These are phyloP conservation scores for Juglanconis sp. DNA, from an alignment of 2,329 filamentous ascomycete species.

Conservation along the genomic window DNA sequence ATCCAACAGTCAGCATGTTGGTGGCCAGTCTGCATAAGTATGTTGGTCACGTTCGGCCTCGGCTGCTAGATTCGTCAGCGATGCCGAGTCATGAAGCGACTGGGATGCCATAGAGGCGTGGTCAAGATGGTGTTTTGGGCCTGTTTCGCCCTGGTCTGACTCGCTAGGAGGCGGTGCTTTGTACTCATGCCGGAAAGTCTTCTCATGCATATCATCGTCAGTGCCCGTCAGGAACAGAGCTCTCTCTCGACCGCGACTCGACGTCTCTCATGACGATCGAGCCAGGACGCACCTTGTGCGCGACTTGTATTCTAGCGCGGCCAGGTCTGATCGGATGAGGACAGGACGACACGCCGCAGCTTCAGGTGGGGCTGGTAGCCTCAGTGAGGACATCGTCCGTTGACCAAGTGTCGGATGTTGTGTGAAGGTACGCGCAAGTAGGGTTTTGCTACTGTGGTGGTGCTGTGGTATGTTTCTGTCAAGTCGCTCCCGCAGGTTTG, in stretches of 20 bases:
- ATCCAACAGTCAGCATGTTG: slow-evolving; percentile 2
- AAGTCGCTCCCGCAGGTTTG: neutral
- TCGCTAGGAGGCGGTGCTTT: slow-evolving; percentile 3
- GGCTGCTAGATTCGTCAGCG: slow-evolving; percentile 6
- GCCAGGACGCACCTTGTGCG: neutral
- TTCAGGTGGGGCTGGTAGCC: too few relatives aligned
- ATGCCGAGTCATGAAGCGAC: slow-evolving; percentile 13
- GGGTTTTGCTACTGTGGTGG: too few relatives aligned
- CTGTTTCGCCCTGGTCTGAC: slow-evolving; percentile 16
- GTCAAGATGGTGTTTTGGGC: slow-evolving; percentile 12
- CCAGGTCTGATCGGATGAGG: neutral
- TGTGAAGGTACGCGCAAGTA: neutral
- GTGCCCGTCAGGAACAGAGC: neutral
- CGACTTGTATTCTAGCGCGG: neutral
- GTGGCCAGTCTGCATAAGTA: slow-evolving; percentile 4
- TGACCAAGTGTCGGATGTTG: neutral
- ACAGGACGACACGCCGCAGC: neutral
- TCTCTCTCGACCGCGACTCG: neutral
- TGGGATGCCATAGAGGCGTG: slow-evolving; percentile 1
- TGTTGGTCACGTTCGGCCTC: slow-evolving; percentile 15
- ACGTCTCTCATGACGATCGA: neutral
- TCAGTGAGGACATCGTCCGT: neutral
- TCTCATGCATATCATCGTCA: neutral
- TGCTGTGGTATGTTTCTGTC: neutral
- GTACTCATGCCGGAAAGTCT: neutral